Percentiles rank a stretch among this genome's conserved stretches.
Evolutionary conservation across 129 eudicot species (phyloP).

Genomic region (Artemisia tridentata): DNA sequence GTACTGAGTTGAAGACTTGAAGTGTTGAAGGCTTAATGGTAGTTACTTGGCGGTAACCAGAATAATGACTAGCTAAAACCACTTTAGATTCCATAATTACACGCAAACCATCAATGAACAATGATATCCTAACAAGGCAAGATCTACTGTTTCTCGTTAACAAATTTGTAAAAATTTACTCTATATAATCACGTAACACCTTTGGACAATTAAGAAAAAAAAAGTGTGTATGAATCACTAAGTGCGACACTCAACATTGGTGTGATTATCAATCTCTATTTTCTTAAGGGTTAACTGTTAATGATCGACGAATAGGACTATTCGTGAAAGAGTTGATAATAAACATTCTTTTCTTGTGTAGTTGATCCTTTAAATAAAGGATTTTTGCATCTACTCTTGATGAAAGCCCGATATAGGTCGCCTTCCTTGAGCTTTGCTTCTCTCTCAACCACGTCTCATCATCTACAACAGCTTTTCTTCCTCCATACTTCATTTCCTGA

Average conservation of each 20-base stretch:
- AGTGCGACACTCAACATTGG: slow-evolving; percentile 17
- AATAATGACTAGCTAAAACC: too few relatives aligned
- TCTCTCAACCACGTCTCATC: slow-evolving; percentile 48
- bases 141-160: neutral
- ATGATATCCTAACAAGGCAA: neutral
- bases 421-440: slow-evolving; percentile 46
- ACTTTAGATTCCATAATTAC: too few relatives aligned
- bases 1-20: too few relatives aligned
- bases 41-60: too few relatives aligned
- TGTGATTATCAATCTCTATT: slow-evolving; percentile 27
- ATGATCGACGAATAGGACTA: slow-evolving; percentile 46
- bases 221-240: slow-evolving; percentile 24
- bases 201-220: slow-evolving; percentile 27
- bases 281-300: slow-evolving; percentile 34
- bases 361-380: slow-evolving; percentile 42
- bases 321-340: slow-evolving; percentile 40
- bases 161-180: slow-evolving; percentile 11
- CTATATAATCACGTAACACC: slow-evolving; percentile 12
- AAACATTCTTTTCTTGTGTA: slow-evolving; percentile 38
- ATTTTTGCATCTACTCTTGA: slow-evolving; percentile 54
- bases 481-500: slow-evolving; percentile 50
- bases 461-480: slow-evolving; percentile 35
- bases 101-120: neutral
- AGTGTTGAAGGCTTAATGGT: too few relatives aligned
- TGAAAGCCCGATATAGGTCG: slow-evolving; percentile 48